Conservation (phyloP, 2,329 filamentous ascomycete genomes). For the Beauveria sp. region DNA sequence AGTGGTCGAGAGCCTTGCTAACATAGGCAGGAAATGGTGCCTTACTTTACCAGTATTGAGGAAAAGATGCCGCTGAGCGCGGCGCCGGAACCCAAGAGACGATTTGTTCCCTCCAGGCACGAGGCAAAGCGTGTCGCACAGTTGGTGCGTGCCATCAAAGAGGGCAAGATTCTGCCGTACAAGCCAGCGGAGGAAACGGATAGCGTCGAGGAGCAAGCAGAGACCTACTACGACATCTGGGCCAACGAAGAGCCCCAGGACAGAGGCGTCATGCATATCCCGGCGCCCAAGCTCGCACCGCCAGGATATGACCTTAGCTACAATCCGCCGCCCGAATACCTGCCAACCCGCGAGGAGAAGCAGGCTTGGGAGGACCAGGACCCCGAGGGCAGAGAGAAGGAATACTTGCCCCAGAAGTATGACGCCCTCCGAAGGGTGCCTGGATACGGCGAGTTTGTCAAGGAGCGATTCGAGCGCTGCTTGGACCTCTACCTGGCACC, state of each 20-base stretch:
- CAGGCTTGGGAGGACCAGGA: conserved; percentile 79
- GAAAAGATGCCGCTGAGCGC: conserved; percentile 94
- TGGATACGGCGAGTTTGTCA: conserved; percentile 82
- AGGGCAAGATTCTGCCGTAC: conserved; percentile 89
- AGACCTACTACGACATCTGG: conserved; percentile 84
- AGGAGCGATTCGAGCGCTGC: conserved; percentile 93
- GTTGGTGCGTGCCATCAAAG: conserved; percentile 88
- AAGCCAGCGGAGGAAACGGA: conserved; percentile 62
- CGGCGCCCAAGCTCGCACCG: conserved; percentile 86
- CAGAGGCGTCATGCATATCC: conserved; percentile 88
- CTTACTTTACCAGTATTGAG: conserved; percentile 85
- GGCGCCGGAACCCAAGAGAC: conserved; percentile 89
- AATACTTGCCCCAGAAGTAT: conserved; percentile 78
- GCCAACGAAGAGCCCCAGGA: conserved; percentile 78
- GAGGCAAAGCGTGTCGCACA: conserved; percentile 96
- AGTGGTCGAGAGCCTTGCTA: not conserved
- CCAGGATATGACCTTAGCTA: conserved; percentile 95
- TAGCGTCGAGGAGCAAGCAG: conserved; percentile 64
- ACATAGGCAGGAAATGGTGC: conserved; percentile 62
- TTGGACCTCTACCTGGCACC: conserved; percentile 93
- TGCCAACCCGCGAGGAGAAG: conserved; percentile 78
- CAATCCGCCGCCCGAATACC: conserved; percentile 89
- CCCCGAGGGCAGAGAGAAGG: conserved; percentile 82
- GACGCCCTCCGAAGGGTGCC: conserved; percentile 84
- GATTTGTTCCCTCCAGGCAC: conserved; percentile 94